Evolutionary conservation across 306 rosid genomes (phyloP).

Genomic region (Casuarina glauca): DNA sequence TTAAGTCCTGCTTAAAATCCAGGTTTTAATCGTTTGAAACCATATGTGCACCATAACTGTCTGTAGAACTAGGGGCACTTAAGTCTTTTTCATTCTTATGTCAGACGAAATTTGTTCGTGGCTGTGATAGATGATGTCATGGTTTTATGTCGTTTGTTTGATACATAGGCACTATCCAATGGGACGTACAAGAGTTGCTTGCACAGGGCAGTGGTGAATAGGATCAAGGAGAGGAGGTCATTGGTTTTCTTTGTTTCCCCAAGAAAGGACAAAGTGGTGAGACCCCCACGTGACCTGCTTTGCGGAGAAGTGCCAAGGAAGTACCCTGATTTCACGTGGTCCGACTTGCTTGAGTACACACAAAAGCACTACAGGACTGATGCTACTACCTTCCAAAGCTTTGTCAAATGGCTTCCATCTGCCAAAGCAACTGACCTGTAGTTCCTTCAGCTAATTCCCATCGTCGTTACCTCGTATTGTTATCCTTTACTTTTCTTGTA

Average conservation of each 20-base stretch:
- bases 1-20: neutral
- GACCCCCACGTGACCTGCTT: constrained; percentile 45
- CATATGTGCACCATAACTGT: neutral
- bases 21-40: too few relatives aligned
- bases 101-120: too few relatives aligned
- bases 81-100: neutral
- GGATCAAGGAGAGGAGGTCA: constrained; percentile 44
- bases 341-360: constrained; percentile 48
- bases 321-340: constrained; percentile 69
- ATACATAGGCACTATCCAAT: constrained; percentile 50
- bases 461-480: neutral
- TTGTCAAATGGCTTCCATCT: constrained; percentile 43
- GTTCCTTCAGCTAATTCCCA: constrained; percentile 8
- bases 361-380: constrained; percentile 60
- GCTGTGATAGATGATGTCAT: neutral
- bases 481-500: too few relatives aligned
- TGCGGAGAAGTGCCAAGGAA: constrained; percentile 41
- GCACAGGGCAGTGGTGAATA: constrained; percentile 59
- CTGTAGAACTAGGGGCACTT: neutral
- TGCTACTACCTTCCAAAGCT: constrained; percentile 49
- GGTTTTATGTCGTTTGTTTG: neutral
- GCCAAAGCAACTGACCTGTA: constrained; percentile 21
- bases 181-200: constrained; percentile 64
- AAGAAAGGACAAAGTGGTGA: constrained; percentile 50
- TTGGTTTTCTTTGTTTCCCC: constrained; percentile 54